Evolutionary conservation across 345 rosid species (phyloP).

Genomic region (Pelargonium nanum): DNA sequence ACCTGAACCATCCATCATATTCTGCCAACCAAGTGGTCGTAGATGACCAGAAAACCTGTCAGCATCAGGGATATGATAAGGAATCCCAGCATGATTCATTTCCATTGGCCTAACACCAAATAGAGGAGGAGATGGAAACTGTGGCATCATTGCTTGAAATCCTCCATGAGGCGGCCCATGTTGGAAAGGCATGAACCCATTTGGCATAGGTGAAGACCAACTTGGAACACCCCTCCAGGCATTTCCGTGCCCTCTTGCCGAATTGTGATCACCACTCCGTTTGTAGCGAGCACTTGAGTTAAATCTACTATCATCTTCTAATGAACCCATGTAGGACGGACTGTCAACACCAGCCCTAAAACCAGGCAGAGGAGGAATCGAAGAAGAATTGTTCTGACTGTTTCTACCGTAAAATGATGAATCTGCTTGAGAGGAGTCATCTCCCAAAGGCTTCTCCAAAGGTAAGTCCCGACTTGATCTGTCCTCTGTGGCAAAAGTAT

Average conservation of each 20-base stretch:
- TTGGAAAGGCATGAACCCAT: constrained; percentile 82
- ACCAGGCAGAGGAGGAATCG: constrained; percentile 45
- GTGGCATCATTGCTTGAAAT: constrained; percentile 67
- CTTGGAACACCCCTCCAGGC: constrained; percentile 80
- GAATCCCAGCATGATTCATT: constrained; percentile 62
- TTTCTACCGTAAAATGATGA: constrained; percentile 43
- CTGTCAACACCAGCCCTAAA: constrained; percentile 56
- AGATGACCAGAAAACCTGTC: constrained; percentile 76
- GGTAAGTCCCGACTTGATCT: constrained; percentile 38
- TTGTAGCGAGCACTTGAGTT: constrained; percentile 42
- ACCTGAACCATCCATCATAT: constrained; percentile 72
- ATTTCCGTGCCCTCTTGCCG: constrained; percentile 80
- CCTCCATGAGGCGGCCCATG: constrained; percentile 81
- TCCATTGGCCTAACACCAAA: constrained; percentile 82
- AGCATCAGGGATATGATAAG: constrained; percentile 67
- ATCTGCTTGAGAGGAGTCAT: constrained; percentile 55
- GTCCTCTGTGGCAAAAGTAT: constrained; percentile 45
- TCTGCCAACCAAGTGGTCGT: constrained; percentile 92
- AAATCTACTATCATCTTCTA: constrained; percentile 60
- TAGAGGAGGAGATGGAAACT: constrained; percentile 59
- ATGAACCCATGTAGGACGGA: constrained; percentile 53
- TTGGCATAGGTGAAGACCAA: constrained; percentile 71
- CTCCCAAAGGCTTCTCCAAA: constrained; percentile 41
- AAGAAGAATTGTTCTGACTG: constrained; percentile 38
- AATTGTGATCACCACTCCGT: constrained; percentile 50